These are phyloP conservation scores for Zygosaccharomyces siamensis DNA, from an alignment of 805 yeast genomes.

Conservation along the genomic window DNA sequence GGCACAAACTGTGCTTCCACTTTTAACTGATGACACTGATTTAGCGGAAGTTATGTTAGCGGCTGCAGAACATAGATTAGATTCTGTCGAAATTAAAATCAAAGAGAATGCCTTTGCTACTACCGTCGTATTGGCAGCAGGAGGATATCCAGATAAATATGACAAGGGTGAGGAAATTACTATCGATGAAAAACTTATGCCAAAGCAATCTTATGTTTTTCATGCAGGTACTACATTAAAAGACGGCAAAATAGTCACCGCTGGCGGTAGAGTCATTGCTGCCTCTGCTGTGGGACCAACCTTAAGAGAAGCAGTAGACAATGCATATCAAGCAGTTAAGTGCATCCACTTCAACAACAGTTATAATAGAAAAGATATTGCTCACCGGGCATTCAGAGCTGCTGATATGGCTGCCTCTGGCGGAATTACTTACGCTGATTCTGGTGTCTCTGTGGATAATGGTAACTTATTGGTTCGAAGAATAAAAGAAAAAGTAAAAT, in stretches of 20 bases:
- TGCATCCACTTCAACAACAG: conserved; percentile 66
- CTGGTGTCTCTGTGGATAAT: conserved; percentile 96
- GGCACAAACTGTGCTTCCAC: conserved; percentile 92
- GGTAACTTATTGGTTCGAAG: conserved; percentile 88
- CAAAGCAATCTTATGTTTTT: conserved; percentile 61
- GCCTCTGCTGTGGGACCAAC: conserved; percentile 79
- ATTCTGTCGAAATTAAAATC: conserved; percentile 61
- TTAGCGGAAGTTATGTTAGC: conserved; percentile 89
- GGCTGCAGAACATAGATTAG: conserved; percentile 90
- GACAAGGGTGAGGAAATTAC: conserved; percentile 81
- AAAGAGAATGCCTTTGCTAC: conserved; percentile 62
- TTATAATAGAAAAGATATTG: conserved; percentile 89
- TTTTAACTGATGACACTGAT: conserved; percentile 79
- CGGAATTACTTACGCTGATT: conserved; percentile 78
- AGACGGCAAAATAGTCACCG: conserved; percentile 61
- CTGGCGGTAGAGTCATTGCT: conserved; percentile 97
- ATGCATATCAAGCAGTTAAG: conserved; percentile 81
- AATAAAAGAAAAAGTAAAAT: conserved; percentile 83
- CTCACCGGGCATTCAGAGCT: conserved; percentile 87
- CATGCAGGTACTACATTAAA: conserved; percentile 86
- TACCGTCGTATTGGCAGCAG: conserved; percentile 94
- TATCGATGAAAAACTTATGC: conserved; percentile 32
- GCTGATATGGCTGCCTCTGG: conserved; percentile 24
- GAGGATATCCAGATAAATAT: conserved; percentile 91
- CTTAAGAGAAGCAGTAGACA: conserved; percentile 73